A percentile compares a stretch with the other conserved stretches of the same genome.
phyloP scores from a whole-genome alignment of 306 rosid species.

The Quercus berberidifolia region DNA sequence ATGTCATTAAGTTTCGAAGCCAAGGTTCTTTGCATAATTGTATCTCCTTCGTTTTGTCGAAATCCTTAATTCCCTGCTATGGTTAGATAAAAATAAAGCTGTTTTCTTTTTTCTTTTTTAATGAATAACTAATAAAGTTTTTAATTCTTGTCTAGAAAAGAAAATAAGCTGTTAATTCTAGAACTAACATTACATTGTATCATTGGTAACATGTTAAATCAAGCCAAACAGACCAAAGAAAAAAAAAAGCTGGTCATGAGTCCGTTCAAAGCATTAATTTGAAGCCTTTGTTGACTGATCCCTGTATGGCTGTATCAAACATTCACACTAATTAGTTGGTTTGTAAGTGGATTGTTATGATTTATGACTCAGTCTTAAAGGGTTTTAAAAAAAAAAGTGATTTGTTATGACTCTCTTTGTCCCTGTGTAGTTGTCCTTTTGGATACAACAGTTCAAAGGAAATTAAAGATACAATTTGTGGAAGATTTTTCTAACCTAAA shows the following conservation, averaged over 20 bases:
- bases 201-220: not conserved
- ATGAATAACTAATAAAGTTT: too few relatives aligned
- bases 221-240: not conserved
- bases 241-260: not conserved
- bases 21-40: too few relatives aligned
- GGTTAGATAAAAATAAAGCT: too few relatives aligned
- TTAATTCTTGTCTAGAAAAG: not conserved
- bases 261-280: not conserved
- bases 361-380: not conserved
- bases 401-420: slow-evolving; percentile 9
- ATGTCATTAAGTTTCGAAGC: too few relatives aligned
- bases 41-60: too few relatives aligned
- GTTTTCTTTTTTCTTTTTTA: too few relatives aligned
- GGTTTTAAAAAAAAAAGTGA: not conserved
- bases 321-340: not conserved
- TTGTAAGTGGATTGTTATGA: not conserved
- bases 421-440: not conserved
- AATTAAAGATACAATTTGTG: not conserved
- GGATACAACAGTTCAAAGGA: not conserved
- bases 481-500: not conserved
- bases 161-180: not conserved
- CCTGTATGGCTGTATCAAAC: not conserved
- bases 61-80: too few relatives aligned
- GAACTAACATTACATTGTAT: not conserved
- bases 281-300: not conserved